Percentiles rank a stretch among this genome's conserved stretches.
phyloP scores from a whole-genome alignment of 202 grass and related monocot genomes.

The Eragrostis tef region DNA sequence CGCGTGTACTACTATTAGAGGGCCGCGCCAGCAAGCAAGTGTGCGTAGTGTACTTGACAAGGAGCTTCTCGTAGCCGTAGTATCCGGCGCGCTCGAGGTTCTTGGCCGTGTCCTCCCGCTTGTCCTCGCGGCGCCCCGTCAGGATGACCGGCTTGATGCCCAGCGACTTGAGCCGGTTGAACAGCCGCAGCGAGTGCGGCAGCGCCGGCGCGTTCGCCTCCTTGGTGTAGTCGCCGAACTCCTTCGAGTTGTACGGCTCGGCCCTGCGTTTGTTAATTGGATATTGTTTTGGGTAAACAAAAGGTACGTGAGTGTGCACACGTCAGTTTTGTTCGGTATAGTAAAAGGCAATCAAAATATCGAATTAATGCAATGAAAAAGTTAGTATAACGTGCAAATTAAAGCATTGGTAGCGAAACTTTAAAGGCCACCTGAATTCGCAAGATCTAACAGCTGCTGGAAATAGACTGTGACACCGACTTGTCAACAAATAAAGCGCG shows the following conservation, averaged over 20 bases:
- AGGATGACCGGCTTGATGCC: slow-evolving; percentile 53
- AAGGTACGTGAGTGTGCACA: neutral
- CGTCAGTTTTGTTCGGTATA: neutral
- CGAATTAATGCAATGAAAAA: neutral
- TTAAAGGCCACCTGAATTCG: no score
- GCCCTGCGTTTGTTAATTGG: no score
- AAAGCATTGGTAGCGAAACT: neutral
- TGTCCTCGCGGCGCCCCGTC: slow-evolving; percentile 32
- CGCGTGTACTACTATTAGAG: no score
- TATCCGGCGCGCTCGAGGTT: slow-evolving; percentile 40
- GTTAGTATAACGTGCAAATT: neutral
- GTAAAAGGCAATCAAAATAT: neutral
- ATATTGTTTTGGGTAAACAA: neutral
- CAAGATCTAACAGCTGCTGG: no score
- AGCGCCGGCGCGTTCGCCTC: slow-evolving; percentile 35
- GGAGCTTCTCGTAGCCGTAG: slow-evolving; percentile 39
- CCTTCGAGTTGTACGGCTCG: neutral
- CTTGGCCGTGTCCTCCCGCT: neutral
- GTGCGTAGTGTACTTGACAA: slow-evolving; percentile 33
- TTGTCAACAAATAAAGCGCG: neutral
- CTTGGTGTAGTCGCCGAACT: slow-evolving; percentile 3
- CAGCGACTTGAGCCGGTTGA: slow-evolving; percentile 27
- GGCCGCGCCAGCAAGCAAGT: neutral
- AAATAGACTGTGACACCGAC: no score
- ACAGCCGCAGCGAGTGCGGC: slow-evolving; percentile 39